A percentile compares a stretch with the other conserved stretches of the same genome.
Evolutionary conservation across 495 filamentous ascomycete genomes (phyloP).

Genomic region (Corynascus novoguineensis): DNA sequence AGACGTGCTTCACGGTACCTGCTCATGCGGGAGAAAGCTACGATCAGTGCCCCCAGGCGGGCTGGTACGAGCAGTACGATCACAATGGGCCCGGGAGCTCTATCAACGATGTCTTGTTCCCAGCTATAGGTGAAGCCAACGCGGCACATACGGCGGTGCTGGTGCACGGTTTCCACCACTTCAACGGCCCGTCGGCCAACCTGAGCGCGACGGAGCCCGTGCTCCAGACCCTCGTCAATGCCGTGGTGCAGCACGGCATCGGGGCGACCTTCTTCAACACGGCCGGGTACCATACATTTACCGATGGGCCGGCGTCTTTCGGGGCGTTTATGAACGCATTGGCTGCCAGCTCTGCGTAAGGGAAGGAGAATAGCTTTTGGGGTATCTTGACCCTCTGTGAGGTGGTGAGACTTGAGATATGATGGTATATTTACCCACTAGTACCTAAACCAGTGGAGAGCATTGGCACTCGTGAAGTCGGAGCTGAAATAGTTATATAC

Average conservation of each 20-base stretch:
- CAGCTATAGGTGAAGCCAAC: neutral
- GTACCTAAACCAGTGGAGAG: too few species aligned
- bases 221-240: slow-evolving; percentile 1
- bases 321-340: neutral
- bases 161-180: slow-evolving; percentile 16
- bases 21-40: neutral
- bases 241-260: slow-evolving; percentile 9
- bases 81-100: slow-evolving; percentile 8
- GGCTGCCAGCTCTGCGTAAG: neutral
- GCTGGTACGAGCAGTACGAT: slow-evolving; percentile 11
- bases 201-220: neutral
- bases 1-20: slow-evolving; percentile 14
- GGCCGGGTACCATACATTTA: slow-evolving; percentile 11
- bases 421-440: too few species aligned
- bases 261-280: slow-evolving; percentile 17
- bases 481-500: too few species aligned
- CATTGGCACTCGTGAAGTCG: too few species aligned
- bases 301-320: slow-evolving; percentile 10
- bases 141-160: neutral
- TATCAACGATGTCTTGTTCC: slow-evolving; percentile 9
- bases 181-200: slow-evolving; percentile 10
- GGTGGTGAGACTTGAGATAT: too few species aligned
- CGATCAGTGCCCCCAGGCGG: slow-evolving; percentile 6
- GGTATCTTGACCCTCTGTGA: too few species aligned
- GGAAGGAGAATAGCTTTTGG: too few species aligned